Evolutionary conservation across 164 flowering plant species (phyloP).

Genomic region (Nymphaea colorata): DNA sequence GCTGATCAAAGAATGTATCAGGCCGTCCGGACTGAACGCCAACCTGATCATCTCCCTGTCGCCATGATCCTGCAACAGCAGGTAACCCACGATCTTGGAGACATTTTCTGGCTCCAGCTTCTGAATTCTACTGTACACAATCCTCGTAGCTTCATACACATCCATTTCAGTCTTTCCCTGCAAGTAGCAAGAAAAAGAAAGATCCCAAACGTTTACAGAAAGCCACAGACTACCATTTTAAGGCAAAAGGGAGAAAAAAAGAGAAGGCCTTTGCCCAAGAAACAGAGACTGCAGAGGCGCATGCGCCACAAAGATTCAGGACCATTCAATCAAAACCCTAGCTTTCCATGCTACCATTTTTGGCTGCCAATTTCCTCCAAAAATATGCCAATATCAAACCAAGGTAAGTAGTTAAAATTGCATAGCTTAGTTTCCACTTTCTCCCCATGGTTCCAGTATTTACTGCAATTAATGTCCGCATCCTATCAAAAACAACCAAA

Average conservation of each 20-base stretch:
- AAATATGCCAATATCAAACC: not conserved
- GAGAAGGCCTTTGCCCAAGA: not conserved
- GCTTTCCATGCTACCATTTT: not conserved
- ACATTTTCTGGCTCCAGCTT: slow-evolving; percentile 55
- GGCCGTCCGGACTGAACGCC: slow-evolving; percentile 52
- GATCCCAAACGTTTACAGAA: slow-evolving; percentile 1
- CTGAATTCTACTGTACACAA: slow-evolving; percentile 44
- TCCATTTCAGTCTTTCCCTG: slow-evolving; percentile 43
- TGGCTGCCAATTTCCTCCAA: not conserved
- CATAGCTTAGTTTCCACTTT: not conserved
- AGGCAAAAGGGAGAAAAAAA: not conserved
- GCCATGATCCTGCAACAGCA: slow-evolving; percentile 41
- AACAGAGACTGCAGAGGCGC: not conserved
- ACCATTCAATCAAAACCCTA: not conserved
- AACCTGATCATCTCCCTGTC: slow-evolving; percentile 54
- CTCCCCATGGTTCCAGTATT: not conserved
- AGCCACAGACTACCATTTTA: not conserved
- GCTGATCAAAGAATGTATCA: slow-evolving; percentile 27
- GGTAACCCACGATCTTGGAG: slow-evolving; percentile 49
- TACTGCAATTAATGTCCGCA: not conserved
- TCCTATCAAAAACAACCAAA: not conserved
- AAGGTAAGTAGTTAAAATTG: not conserved
- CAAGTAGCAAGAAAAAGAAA: slow-evolving; percentile 3
- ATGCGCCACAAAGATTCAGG: not conserved
- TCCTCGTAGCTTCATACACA: slow-evolving; percentile 43